Evolutionary conservation across 176 grass and related monocot genomes (phyloP), one percentile per base, ranked within the genome.

Genomic region (Carex kokanica): DNA sequence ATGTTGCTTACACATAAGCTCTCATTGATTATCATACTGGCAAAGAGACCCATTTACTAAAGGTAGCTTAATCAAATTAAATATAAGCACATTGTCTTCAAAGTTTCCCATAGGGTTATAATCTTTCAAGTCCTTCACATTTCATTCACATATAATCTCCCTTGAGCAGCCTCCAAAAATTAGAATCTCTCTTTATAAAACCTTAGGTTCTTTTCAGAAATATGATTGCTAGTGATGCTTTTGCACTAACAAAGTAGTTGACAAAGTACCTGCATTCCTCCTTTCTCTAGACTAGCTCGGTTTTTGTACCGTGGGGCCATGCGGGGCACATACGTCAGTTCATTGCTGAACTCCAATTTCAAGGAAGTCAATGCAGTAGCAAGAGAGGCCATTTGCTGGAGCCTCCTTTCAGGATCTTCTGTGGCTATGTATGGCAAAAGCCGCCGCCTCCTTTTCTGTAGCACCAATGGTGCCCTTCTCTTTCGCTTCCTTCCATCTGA

Each of bases 371-470:
- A 85, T 75, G 90, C 92, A 85, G 92, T 88, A 60, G 95, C 92
- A 81, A 91, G 84, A 89, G 92, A 98, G 80, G 86, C 84, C 92
- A 98, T 93, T 88, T 94, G 95, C 73, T 88, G 70, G 20, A 98
- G 86, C 69, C 78, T 89, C 83, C 75, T 63, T 74, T 45, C 79
- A 41, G 29, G 55, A 91, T 94, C 85, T 87, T 88, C 86, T 64
- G 86, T 88, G 60, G 90, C 92, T 43, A 83, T 53, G 84, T 87
- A 98, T 78, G 95, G 92, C 68, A 98, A 70, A 81, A 98, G 60
- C 60, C 86, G 94, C 77, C 95, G 89, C 68, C 89, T 94, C 89
- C 84, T 94, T 87, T 98, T 98, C 56, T 90, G 78, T 85, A 93
- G 89, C 66, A 87, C 89, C 16, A 98, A 85, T 61, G 88, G 55